Conservation (phyloP, 192 early-diverging fungal genomes). For the Coemansia sp. region DNA sequence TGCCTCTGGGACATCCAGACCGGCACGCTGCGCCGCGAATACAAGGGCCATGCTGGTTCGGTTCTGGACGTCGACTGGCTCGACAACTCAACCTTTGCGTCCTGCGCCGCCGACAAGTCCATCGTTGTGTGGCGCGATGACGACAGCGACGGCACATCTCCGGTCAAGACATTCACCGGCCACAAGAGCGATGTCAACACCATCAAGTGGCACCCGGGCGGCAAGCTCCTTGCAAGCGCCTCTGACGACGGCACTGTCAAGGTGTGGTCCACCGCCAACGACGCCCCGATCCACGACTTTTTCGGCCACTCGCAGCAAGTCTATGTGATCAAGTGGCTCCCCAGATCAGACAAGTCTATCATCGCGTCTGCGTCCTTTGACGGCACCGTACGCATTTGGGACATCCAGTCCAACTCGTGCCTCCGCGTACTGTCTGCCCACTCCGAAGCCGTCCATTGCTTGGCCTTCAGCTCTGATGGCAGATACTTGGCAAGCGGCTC, state of each 20-base stretch:
- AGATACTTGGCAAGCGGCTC: slow-evolving; percentile 73
- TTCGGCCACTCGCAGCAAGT: slow-evolving; percentile 75
- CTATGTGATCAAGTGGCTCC: slow-evolving; percentile 83
- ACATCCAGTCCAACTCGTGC: slow-evolving; percentile 68
- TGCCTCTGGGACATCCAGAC: slow-evolving; percentile 84
- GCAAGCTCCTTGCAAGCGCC: slow-evolving; percentile 50
- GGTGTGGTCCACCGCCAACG: slow-evolving; percentile 40
- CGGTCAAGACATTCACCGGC: slow-evolving; percentile 71
- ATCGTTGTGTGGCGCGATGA: slow-evolving; percentile 84
- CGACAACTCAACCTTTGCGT: slow-evolving; percentile 90
- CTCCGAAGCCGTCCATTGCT: slow-evolving; percentile 67
- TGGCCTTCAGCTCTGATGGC: slow-evolving; percentile 80
- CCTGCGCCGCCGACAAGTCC: slow-evolving; percentile 77
- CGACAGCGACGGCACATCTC: slow-evolving; percentile 29
- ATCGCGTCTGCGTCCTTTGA: slow-evolving; percentile 82
- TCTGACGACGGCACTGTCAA: slow-evolving; percentile 54
- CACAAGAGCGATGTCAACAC: slow-evolving; percentile 69
- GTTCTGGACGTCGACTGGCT: slow-evolving; percentile 92
- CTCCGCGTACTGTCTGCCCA: slow-evolving; percentile 72
- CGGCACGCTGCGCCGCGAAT: slow-evolving; percentile 61
- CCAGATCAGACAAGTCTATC: slow-evolving; percentile 58
- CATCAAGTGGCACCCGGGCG: slow-evolving; percentile 50
- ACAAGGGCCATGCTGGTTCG: slow-evolving; percentile 44
- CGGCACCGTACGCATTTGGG: slow-evolving; percentile 84
- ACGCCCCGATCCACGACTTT: slow-evolving; percentile 36